A percentile compares a stretch with the other conserved stretches of the same genome.
Conservation (phyloP, 768 basidiomycete genomes). For the Nevesoporus exiguus region DNA sequence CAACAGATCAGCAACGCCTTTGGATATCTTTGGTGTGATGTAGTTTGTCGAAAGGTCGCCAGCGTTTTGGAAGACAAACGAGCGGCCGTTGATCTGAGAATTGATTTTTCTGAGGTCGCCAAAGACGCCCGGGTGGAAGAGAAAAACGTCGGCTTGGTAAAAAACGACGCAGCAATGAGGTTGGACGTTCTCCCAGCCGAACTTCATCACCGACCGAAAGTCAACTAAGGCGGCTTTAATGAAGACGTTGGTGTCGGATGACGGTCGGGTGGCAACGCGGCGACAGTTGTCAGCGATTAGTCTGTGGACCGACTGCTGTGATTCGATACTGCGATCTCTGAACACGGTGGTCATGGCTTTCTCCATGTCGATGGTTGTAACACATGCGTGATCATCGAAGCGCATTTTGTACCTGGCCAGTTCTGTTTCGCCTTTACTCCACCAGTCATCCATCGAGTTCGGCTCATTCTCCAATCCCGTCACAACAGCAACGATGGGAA, state of each 20-base stretch:
- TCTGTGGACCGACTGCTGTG: constrained; percentile 19
- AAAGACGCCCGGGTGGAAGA: constrained; percentile 15
- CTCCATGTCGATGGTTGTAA: constrained; percentile 33
- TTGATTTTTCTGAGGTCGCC: constrained; percentile 16
- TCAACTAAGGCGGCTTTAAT: constrained; percentile 28
- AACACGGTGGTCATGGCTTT: constrained; percentile 16
- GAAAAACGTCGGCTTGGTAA: constrained; percentile 11
- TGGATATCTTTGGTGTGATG: constrained; percentile 15
- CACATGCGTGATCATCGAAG: constrained; percentile 41
- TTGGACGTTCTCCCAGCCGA: constrained; percentile 24
- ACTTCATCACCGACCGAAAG: constrained; percentile 26
- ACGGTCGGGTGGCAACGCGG: constrained; percentile 13
- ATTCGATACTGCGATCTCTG: constrained; percentile 16
- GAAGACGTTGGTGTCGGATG: constrained; percentile 17
- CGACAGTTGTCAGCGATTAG: constrained; percentile 23
- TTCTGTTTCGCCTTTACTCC: constrained; percentile 31
- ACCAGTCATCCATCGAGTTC: constrained; percentile 36
- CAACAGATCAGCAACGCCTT: constrained; percentile 25
- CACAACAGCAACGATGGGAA: constrained; percentile 32
- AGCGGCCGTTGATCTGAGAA: constrained; percentile 22
- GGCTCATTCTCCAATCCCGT: constrained; percentile 35
- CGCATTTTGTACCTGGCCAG: constrained; percentile 34
- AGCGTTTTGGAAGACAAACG: constrained; percentile 22
- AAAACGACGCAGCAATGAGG: constrained; percentile 18
- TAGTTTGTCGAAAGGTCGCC: constrained; percentile 15